Conservation (phyloP, 2,329 filamentous ascomycete genomes). For the Aspergillus sp. region DNA sequence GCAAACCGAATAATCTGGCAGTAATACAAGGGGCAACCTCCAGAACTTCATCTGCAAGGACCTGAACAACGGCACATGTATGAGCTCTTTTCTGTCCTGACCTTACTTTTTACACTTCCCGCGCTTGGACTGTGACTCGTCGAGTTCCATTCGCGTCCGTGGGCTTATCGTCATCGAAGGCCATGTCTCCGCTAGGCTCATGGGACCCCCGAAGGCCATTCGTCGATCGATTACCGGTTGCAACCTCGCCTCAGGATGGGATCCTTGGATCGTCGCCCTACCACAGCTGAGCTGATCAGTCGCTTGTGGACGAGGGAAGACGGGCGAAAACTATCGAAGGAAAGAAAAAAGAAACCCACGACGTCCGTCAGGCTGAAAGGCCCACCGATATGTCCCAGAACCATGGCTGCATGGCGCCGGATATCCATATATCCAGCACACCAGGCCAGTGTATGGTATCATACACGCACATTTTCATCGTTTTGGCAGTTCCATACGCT, state of each 20-base stretch:
- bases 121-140: slow-evolving; percentile 30
- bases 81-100: not conserved
- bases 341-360: slow-evolving; percentile 5
- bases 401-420: slow-evolving; percentile 2
- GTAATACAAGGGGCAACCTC: not conserved
- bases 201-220: slow-evolving; percentile 14
- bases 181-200: slow-evolving; percentile 15
- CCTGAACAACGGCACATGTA: slow-evolving; percentile 6
- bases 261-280: slow-evolving; percentile 14
- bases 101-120: slow-evolving; percentile 9
- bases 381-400: slow-evolving; percentile 2
- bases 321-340: not conserved
- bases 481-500: not conserved
- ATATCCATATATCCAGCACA: not conserved
- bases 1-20: not conserved
- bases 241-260: slow-evolving; percentile 15
- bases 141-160: slow-evolving; percentile 21
- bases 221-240: slow-evolving; percentile 22
- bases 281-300: not conserved
- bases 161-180: slow-evolving; percentile 19
- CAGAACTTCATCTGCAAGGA: slow-evolving; percentile 26
- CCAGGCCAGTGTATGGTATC: not conserved
- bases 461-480: not conserved
- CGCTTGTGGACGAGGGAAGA: not conserved
- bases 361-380: not conserved